Base-by-base conservation (phyloP, 345 rosid genomes). In the Euphorbia pulcherrima region DNA sequence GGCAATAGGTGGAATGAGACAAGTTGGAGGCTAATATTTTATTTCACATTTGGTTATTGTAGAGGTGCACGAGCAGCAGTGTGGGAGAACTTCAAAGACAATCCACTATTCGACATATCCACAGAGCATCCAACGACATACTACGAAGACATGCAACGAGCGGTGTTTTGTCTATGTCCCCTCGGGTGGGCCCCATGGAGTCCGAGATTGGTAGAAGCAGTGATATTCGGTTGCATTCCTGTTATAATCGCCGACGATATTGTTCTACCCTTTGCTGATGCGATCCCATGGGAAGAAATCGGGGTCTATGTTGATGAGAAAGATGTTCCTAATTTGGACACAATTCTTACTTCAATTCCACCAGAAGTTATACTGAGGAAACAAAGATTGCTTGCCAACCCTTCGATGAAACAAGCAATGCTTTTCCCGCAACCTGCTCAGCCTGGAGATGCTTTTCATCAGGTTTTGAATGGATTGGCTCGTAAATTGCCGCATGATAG, bases 181-280 rank as follows among this genome's bases (percentile, higher is more conserved):
- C 84, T 94, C 33, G 97, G 99, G 0, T 94, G 97, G 99, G 97
- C 97, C 0, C 99, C 99, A 3, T 91, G 97, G 99, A 94, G 99
- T 75, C 97, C 99, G 0, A 85, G 97, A 79, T 79, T 94, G 39
- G 99, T 94, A 4, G 99, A 94, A 82, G 99, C 97, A 0, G 97
- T 94, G 50, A 97, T 94, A 44, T 94, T 94, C 68, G 99, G 99
- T 7, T 94, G 99, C 80, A 91, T 94, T 62, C 98, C 99, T 2
- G 88, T 94, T 59, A 94, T 94, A 69, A 89, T 94, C 79, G 99
- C 95, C 0, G 99, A 91, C 30, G 95, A 94, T 70, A 93, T 93
- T 24, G 96, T 93, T 55, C 74, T 93, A 48, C 98, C 95, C 40
- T 90, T 93, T 23, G 97, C 98, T 1, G 98, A 93, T 21, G 98